These are phyloP conservation scores for Circinella umbellata DNA, from an alignment of 371 early-diverging fungal species.

Conservation along the genomic window DNA sequence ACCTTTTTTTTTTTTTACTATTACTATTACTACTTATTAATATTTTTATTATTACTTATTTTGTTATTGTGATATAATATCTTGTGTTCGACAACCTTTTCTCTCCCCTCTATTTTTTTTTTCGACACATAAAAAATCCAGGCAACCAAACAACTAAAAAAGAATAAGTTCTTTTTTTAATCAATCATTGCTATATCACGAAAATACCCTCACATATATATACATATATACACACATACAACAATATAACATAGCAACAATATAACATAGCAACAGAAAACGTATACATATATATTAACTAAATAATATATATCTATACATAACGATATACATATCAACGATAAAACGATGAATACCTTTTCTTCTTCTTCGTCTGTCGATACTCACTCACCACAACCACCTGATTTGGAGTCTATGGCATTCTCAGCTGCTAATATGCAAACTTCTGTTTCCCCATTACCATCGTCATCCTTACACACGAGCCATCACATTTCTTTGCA, in stretches of 20 bases:
- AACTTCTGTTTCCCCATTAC: constrained; percentile 2
- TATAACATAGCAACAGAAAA: too few relatives aligned
- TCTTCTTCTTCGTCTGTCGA: constrained; percentile 14
- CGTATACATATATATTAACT: too few relatives aligned
- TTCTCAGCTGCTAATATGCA: neutral
- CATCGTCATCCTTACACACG: constrained; percentile 7
- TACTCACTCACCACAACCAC: constrained; percentile 6
- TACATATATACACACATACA: too few relatives aligned
- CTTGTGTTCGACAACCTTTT: neutral
- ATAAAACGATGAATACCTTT: constrained; percentile 1
- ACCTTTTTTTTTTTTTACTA: neutral
- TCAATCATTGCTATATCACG: too few relatives aligned
- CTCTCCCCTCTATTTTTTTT: too few relatives aligned
- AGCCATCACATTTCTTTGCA: constrained; percentile 6
- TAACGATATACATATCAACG: neutral
- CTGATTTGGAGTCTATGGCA: constrained; percentile 4
- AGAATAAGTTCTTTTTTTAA: too few relatives aligned
- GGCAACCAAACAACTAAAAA: too few relatives aligned
- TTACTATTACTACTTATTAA: neutral
- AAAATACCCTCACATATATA: too few relatives aligned
- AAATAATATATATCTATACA: too few relatives aligned
- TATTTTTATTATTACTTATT: neutral
- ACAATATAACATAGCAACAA: too few relatives aligned
- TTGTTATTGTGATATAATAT: neutral
- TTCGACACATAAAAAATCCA: too few relatives aligned